phyloP scores from a whole-genome alignment of 2,329 filamentous ascomycete genomes.

The Paramyrothecium roridum region DNA sequence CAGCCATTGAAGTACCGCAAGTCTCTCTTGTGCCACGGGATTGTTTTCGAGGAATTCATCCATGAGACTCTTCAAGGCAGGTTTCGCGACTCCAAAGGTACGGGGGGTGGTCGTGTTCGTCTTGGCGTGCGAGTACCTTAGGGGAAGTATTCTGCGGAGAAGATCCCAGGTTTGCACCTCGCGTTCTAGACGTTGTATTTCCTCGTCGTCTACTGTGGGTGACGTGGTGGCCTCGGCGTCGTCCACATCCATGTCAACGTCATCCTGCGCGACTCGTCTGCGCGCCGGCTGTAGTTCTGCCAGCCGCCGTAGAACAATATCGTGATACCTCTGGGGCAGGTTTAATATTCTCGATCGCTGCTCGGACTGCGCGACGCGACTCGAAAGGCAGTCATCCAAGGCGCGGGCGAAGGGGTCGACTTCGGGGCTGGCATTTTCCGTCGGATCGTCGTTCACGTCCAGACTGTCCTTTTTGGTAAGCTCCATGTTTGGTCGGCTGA shows the following conservation, averaged over 20 bases:
- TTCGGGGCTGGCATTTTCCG: conserved; percentile 61
- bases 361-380: conserved; percentile 45
- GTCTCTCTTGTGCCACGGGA: conserved; percentile 71
- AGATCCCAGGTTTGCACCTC: conserved; percentile 93
- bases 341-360: conserved; percentile 65
- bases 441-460: conserved; percentile 5
- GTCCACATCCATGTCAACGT: conserved; percentile 55
- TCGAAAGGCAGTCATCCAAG: conserved; percentile 69
- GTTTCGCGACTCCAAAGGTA: conserved; percentile 18
- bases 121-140: conserved; percentile 52
- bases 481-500: neutral
- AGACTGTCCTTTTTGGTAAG: neutral
- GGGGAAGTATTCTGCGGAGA: conserved; percentile 68
- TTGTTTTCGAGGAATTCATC: conserved; percentile 73
- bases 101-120: conserved; percentile 24
- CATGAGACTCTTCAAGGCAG: conserved; percentile 42
- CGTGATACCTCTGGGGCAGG: conserved; percentile 56
- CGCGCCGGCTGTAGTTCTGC: conserved; percentile 24
- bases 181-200: conserved; percentile 60
- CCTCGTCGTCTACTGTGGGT: conserved; percentile 18
- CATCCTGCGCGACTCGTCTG: conserved; percentile 32
- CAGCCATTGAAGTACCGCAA: conserved; percentile 80
- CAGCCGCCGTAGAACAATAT: conserved; percentile 40
- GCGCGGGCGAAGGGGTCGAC: conserved; percentile 83
- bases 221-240: conserved; percentile 34